Conservation (phyloP, 2,329 filamentous ascomycete species). For the Metarhizium anisopliae region DNA sequence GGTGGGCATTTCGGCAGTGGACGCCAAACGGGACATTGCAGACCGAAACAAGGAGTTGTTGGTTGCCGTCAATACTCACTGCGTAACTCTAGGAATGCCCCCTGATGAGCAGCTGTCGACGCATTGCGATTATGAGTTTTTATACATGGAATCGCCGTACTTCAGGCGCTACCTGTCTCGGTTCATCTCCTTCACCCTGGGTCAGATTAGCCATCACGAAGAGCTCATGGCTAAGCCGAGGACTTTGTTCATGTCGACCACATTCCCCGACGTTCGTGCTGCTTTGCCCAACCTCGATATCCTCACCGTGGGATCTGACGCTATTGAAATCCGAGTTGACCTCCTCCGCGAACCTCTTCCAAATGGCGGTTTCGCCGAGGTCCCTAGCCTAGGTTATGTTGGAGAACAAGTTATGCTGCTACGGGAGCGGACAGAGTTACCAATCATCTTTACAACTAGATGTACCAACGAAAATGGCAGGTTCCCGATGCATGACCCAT, state of each 20-base stretch:
- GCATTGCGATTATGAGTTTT: conserved; percentile 75
- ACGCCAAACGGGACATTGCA: conserved; percentile 48
- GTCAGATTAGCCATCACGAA: conserved; percentile 70
- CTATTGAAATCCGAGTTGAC: conserved; percentile 78
- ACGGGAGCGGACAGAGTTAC: conserved; percentile 73
- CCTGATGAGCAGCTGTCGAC: conserved; percentile 57
- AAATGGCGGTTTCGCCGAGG: conserved; percentile 50
- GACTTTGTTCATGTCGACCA: conserved; percentile 81
- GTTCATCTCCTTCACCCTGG: conserved; percentile 70
- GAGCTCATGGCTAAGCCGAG: conserved; percentile 68
- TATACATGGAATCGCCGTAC: conserved; percentile 67
- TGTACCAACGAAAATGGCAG: conserved; percentile 75
- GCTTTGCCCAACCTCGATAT: conserved; percentile 81
- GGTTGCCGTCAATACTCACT: conserved; percentile 68
- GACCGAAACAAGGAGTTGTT: conserved; percentile 49
- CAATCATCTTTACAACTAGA: conserved; percentile 83
- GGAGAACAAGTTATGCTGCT: conserved; percentile 80
- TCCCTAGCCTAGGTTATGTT: conserved; percentile 76
- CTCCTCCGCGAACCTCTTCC: conserved; percentile 62
- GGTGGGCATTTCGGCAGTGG: conserved; percentile 51
- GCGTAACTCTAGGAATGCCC: conserved; percentile 60
- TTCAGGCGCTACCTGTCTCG: conserved; percentile 68
- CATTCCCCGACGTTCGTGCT: conserved; percentile 76
- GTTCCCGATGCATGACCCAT: conserved; percentile 74
- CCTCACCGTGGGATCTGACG: conserved; percentile 76